Conservation (phyloP, 2,329 filamentous ascomycete species). For the Pestalotiopsis sp. region DNA sequence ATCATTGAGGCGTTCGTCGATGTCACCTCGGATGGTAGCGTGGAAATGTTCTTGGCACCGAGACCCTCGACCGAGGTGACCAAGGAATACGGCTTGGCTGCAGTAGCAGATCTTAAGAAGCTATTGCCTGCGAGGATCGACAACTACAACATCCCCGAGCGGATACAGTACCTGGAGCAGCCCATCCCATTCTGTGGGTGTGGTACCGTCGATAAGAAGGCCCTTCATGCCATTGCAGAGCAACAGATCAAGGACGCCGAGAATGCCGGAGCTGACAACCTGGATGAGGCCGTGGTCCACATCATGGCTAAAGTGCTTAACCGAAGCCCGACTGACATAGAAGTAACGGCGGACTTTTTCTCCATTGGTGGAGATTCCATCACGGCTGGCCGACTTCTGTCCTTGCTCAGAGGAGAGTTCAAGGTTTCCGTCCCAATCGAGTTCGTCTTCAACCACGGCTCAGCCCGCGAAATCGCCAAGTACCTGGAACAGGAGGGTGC, state of each 20-base stretch:
- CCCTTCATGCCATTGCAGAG: slow-evolving; percentile 5
- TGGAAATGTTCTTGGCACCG: slow-evolving; percentile 12
- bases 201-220: slow-evolving; percentile 4
- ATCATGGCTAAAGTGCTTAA: slow-evolving; percentile 49
- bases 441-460: slow-evolving; percentile 52
- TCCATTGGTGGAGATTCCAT: slow-evolving; percentile 55
- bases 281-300: slow-evolving; percentile 17
- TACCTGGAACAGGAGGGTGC: slow-evolving; percentile 19
- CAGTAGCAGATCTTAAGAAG: slow-evolving; percentile 7
- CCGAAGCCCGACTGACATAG: slow-evolving; percentile 39
- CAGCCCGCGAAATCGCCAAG: slow-evolving; percentile 41
- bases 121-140: slow-evolving; percentile 21
- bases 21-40: slow-evolving; percentile 5
- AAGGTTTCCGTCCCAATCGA: slow-evolving; percentile 52
- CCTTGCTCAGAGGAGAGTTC: slow-evolving; percentile 52
- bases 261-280: not conserved
- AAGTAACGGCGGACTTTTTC: slow-evolving; percentile 48
- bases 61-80: not conserved
- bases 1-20: slow-evolving; percentile 13
- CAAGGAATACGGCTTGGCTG: slow-evolving; percentile 1
- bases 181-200: slow-evolving; percentile 6
- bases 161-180: slow-evolving; percentile 13
- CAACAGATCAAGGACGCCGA: slow-evolving; percentile 7
- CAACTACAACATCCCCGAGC: slow-evolving; percentile 28
- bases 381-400: slow-evolving; percentile 53